phyloP scores from a whole-genome alignment of 2,329 filamentous ascomycete genomes.

The Hypoxylon sp. region DNA sequence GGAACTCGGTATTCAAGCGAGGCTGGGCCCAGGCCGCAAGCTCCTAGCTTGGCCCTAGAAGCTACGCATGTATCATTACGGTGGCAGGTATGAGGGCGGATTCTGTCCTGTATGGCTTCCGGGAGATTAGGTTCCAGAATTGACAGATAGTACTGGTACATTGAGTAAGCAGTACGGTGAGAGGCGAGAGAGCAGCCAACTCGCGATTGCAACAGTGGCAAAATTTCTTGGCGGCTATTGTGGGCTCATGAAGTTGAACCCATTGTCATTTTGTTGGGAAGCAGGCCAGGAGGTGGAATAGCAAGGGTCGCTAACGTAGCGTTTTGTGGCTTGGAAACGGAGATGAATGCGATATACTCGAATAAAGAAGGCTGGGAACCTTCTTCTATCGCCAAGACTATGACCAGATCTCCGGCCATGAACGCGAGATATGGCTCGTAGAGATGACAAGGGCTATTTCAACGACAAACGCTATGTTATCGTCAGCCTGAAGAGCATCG shows the following conservation, averaged over 20 bases:
- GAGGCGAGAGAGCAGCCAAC: slow-evolving; percentile 9
- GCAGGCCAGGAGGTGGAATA: slow-evolving; percentile 22
- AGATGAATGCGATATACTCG: slow-evolving; percentile 25
- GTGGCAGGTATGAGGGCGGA: slow-evolving; percentile 14
- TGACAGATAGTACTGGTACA: slow-evolving; percentile 33
- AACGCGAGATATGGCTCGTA: background rate
- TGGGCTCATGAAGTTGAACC: slow-evolving; percentile 28
- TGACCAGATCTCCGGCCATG: slow-evolving; percentile 25
- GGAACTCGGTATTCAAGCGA: slow-evolving; percentile 28
- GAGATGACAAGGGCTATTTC: slow-evolving; percentile 8
- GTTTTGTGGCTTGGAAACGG: slow-evolving; percentile 18
- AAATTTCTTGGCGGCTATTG: slow-evolving; percentile 29
- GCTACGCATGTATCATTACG: slow-evolving; percentile 24
- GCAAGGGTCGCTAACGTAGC: slow-evolving; percentile 15
- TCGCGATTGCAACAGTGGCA: slow-evolving; percentile 36
- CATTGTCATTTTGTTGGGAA: slow-evolving; percentile 30
- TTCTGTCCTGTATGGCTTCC: slow-evolving; percentile 34
- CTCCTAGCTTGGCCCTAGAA: slow-evolving; percentile 26
- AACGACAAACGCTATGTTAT: slow-evolving; percentile 5
- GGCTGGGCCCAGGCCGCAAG: slow-evolving; percentile 19
- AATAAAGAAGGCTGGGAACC: slow-evolving; percentile 21
- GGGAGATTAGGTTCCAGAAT: slow-evolving; percentile 41
- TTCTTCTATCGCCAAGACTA: slow-evolving; percentile 28
- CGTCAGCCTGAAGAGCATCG: background rate
- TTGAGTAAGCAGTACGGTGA: slow-evolving; percentile 40